Conservation (phyloP, 345 rosid genomes). For the Citrus medica region DNA sequence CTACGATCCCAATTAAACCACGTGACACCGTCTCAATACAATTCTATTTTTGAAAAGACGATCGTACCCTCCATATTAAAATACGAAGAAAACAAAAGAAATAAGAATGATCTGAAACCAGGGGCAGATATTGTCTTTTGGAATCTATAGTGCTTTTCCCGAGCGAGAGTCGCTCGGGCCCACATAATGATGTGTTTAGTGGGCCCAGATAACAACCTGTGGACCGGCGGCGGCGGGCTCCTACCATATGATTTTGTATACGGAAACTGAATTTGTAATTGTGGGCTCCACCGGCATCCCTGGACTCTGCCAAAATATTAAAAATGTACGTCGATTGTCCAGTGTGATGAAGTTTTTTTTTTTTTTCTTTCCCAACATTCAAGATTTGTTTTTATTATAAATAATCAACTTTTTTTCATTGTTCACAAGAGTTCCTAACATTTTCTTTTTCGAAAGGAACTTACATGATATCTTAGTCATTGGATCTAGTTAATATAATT, state of each 20-base stretch:
- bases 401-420: not conserved
- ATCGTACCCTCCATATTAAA: not conserved
- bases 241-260: not conserved
- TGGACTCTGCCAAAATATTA: not conserved
- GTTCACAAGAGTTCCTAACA: not conserved
- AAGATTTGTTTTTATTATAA: not conserved
- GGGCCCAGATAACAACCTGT: not conserved
- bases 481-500: rapidly evolving
- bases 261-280: not conserved
- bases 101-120: no score
- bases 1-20: not conserved
- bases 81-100: not conserved
- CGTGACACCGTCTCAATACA: not conserved
- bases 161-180: not conserved
- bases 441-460: not conserved
- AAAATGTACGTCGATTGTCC: no score
- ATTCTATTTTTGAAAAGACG: not conserved
- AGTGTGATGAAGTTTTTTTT: no score
- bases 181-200: not conserved
- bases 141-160: not conserved
- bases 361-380: not conserved
- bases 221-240: not conserved
- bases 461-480: not conserved
- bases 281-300: not conserved
- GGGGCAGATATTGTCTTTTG: not conserved